Conservation (phyloP, 192 early-diverging fungal genomes). For the Coemansia umbellata region DNA sequence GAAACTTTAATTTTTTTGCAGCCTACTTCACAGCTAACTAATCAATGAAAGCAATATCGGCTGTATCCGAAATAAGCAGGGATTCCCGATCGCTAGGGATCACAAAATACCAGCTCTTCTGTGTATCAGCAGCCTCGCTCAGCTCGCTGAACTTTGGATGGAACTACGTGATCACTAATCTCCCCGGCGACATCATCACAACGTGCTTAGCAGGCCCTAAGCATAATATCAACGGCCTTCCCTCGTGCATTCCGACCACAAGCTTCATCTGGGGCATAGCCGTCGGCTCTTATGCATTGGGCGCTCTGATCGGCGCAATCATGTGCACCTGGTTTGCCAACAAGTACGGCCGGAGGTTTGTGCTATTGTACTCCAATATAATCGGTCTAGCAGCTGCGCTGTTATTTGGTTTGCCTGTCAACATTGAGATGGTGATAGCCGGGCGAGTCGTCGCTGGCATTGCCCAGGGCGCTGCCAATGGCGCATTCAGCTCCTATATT, state of each 20-base stretch:
- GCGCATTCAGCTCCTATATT: constrained; percentile 62
- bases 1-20: no score
- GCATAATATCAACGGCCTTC: constrained; percentile 13
- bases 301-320: constrained; percentile 62
- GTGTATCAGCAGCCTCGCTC: constrained; percentile 31
- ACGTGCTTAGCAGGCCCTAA: constrained; percentile 30
- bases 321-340: constrained; percentile 52
- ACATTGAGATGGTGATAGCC: constrained; percentile 55
- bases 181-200: constrained; percentile 48
- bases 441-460: constrained; percentile 68
- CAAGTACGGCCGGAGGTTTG: constrained; percentile 56
- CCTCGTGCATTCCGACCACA: constrained; percentile 30
- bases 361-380: constrained; percentile 61
- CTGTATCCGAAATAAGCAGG: no score
- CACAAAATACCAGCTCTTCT: constrained; percentile 47
- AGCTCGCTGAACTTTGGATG: constrained; percentile 47
- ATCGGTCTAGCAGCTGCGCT: constrained; percentile 58
- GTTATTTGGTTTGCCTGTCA: constrained; percentile 52
- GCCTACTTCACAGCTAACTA: no score
- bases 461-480: constrained; percentile 58
- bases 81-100: no score
- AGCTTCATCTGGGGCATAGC: constrained; percentile 49
- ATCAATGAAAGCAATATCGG: no score
- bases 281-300: constrained; percentile 54
- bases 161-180: constrained; percentile 49